Base-by-base conservation (phyloP, 2,329 filamentous ascomycete genomes). In the Lithohypha guttulata region DNA sequence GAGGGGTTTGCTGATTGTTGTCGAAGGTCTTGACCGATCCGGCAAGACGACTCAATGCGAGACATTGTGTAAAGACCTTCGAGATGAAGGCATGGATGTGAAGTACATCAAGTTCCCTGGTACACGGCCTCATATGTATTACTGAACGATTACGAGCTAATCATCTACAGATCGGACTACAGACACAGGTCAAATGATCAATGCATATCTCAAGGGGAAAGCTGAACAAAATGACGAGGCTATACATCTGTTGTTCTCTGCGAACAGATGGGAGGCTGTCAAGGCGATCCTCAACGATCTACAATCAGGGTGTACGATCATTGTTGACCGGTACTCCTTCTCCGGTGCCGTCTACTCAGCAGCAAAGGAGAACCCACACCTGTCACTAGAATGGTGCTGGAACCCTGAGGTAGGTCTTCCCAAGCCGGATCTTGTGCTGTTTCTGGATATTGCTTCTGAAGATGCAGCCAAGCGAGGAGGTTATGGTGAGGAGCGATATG, bases 301-400 rank as follows among this genome's bases (percentile, higher is more conserved):
- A 4, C 62, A 66, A 1, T 59, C 66, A 1, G 87, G 89, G 6
- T 78, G 70, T 14, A 91, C 77, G 0, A 71, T 98, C 21, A 68
- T 98, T 26, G 79, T 89, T 50, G 91, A 98, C 60, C 79, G 91
- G 33, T 98, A 96, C 65, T 93, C 93, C 58, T 89, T 94, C 66
- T 91, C 83, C 14, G 91, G 91, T 39, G 83, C 87, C 42, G 85
- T 95, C 34, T 98, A 96, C 65, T 85, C 80, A 17, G 84, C 85
- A 0, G 89, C 91, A 3, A 96, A 96, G 57, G 69, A 75, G 30
- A 84, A 84, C 50, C 74, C 79, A 0, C 59, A 66, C 2, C 70
- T 95, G 9, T 65, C 72, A 0, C 66, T 95, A 0, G 62, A 71
- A 0, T 98, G 91, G 87, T 86, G 85, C 6, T 78, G 84, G 50